phyloP scores from a whole-genome alignment of 208 protist species.

The Giardia duodenalis region DNA sequence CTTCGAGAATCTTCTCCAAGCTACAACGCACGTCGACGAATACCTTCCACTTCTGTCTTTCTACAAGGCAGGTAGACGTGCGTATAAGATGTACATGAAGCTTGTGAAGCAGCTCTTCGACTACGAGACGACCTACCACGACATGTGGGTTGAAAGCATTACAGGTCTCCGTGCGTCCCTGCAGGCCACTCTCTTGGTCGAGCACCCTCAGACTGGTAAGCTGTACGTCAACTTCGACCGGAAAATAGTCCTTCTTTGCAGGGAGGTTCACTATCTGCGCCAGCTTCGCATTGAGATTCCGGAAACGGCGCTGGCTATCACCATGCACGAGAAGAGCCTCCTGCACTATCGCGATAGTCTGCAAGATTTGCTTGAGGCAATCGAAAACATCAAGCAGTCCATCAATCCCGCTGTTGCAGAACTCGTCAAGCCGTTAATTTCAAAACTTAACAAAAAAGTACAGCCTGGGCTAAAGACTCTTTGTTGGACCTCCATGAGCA shows the following conservation, averaged over 20 bases:
- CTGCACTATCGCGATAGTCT: constrained; percentile 59
- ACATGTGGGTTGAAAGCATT: constrained; percentile 56
- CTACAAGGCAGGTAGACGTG: constrained; percentile 58
- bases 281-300: constrained; percentile 69
- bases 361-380: constrained; percentile 50
- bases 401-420: constrained; percentile 36
- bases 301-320: constrained; percentile 66
- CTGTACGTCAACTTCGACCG: constrained; percentile 89
- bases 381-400: constrained; percentile 42
- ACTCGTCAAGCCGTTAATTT: constrained; percentile 68
- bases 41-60: neutral
- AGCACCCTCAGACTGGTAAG: constrained; percentile 63
- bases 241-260: constrained; percentile 79
- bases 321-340: constrained; percentile 69
- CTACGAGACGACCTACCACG: constrained; percentile 77
- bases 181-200: constrained; percentile 75
- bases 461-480: constrained; percentile 40
- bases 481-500: constrained; percentile 68
- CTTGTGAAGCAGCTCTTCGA: constrained; percentile 67
- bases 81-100: constrained; percentile 79
- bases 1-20: neutral
- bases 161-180: constrained; percentile 70
- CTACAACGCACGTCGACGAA: neutral
- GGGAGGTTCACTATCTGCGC: constrained; percentile 73
- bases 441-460: constrained; percentile 67